Base-by-base conservation (phyloP, 257 asterid genomes). In the Scutellaria galericulata region DNA sequence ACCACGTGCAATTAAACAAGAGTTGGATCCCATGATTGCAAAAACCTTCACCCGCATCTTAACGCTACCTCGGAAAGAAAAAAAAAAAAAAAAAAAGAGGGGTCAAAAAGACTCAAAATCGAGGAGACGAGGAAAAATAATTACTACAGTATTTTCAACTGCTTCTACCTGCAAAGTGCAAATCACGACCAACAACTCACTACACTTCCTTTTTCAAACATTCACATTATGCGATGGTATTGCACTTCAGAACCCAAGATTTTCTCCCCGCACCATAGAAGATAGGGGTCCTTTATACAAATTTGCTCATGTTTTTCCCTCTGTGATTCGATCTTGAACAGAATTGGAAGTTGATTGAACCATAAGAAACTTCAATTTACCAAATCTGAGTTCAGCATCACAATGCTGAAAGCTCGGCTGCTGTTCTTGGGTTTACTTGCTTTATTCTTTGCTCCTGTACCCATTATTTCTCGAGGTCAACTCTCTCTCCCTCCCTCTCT, bases 401-500 rank as follows among this genome's bases (percentile, higher is more conserved):
- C 42, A 70, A 82, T 88, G 88, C 80, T 67, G 71, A 59, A 80
- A 68, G 13, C 44, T 64, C 80, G 83, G 65, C 60, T 79, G 65
- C 60, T 78, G 76, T 57, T 79, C 27, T 58, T 75, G 52, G 60
- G 85, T 64, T 66, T 79, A 42, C 82, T 76, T 41, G 77, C 64
- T 67, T 61, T 82, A 57, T 80, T 63, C 72, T 75, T 84, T 52
- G 73, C 54, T 78, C 80, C 87, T 20, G 44, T 62, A 22, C 87
- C 84, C 62, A 71, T 86, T 40, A 62, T 78, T 37, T 81, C 88
- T 78, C 75, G 92, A 73, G 80, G 88, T 79, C 24, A 27, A 57
- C 14, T 27, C 9, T 63, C 67, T 46, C 41, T 9, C 41, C 31
- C 80, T 60, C 60, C 60, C 27, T 22, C 27, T 24, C 71, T 64